Evolutionary conservation across 2,329 filamentous ascomycete species (phyloP), one percentile per base, ranked within the genome.

Genomic region (Cercospora beticola): DNA sequence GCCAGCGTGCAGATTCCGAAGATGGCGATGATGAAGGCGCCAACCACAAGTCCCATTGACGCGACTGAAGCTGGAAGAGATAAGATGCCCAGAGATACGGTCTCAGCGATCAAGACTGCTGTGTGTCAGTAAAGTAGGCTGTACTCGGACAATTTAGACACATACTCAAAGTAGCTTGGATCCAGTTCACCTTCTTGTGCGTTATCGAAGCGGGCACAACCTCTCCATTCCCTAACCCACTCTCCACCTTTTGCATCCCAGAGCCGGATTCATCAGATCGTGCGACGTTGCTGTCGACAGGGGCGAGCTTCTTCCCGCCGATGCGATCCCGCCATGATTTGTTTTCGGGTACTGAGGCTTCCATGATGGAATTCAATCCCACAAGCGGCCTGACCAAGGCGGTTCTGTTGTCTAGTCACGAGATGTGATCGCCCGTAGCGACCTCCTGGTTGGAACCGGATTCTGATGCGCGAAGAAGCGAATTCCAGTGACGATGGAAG

Each of bases 1-100:
- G 88, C 89, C n/a, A 84, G 86, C 2, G 87, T 82, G 8, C 88
- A 75, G n/a, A 85, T 43, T 49, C 86, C 86, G 10, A 89, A 78
- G 21, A 80, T 75, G 59, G 86, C 59, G 63, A 88, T 84, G 36
- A 88, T 78, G 60, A 89, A 81, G 14, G 87, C 75, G 12, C 85
- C 85, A 1, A 75, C 71, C 9, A 78, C 66, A 33, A 76, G 76
- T 8, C 86, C 86, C 56, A 88, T 75, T 5, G 79, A 78, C 1
- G 85, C 83, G 12, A 87, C 81, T 3, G 84, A 84, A 57, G 82
- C 80, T 2, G 86, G 86, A 6, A 88, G 77, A 2, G 85, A 85
- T 9, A 88, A 80, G 36, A 87, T 84, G 28, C 86, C 86, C 5
- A 88, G 79, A 16, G 85, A 86, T 28, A 88, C 84, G 12, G 85